Evolutionary conservation across 305 asterid genomes (phyloP).

Genomic region (Solanum hybrid): DNA sequence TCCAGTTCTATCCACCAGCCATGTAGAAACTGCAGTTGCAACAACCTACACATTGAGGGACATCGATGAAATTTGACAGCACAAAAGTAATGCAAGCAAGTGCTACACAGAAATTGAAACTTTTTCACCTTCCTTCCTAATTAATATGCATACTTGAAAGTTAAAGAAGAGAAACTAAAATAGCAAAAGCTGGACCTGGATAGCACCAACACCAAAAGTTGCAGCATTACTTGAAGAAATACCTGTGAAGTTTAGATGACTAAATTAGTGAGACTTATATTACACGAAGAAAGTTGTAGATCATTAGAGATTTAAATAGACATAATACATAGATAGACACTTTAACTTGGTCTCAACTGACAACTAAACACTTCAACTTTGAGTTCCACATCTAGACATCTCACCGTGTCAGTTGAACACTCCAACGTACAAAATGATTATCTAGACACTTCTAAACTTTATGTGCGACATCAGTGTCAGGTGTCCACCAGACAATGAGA

Average conservation of each 20-base stretch:
- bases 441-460: background rate
- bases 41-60: conserved; percentile 41
- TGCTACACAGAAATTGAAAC: background rate
- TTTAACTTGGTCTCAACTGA: background rate
- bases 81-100: background rate
- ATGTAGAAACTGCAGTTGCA: conserved; percentile 76
- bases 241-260: conserved; percentile 39
- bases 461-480: background rate
- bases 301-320: background rate
- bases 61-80: background rate
- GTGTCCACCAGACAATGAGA: background rate
- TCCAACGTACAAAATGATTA: background rate
- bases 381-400: background rate
- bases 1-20: conserved; percentile 88
- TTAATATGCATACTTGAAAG: background rate
- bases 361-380: background rate
- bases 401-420: background rate
- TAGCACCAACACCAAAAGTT: conserved; percentile 68
- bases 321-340: background rate
- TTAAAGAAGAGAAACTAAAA: background rate
- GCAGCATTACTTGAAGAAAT: conserved; percentile 74
- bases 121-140: background rate
- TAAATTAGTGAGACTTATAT: conserved; percentile 6
- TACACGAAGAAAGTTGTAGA: background rate
- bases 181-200: conserved; percentile 43